Base-by-base conservation (phyloP, 192 early-diverging fungal genomes). In the Dispira parvispora region DNA sequence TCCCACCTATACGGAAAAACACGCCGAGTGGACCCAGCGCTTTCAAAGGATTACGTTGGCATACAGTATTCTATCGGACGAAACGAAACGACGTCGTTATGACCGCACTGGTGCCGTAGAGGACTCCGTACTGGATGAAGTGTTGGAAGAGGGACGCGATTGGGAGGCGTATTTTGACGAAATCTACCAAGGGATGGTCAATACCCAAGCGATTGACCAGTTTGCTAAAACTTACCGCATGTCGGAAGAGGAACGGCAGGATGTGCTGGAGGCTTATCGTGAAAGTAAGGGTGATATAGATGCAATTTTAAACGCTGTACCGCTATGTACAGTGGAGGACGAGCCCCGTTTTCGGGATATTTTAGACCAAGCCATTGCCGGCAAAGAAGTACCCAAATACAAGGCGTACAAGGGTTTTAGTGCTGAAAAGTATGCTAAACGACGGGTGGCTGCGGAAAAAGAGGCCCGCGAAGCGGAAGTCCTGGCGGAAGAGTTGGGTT, bases 101-200 rank as follows among this genome's bases (percentile, higher is more conserved):
- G 90, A 95, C 65, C 65, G 67, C n/a, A 91, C 92, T 0, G 89
- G 89, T 20, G 71, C 73, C 44, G 70, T 81, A 2, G 69, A 73
- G 10, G 78, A 82, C 27, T 57, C 65, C 20, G 62, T 70, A 13
- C 63, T 65, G 27, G 67, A 75, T 27, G 68, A 80, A 21, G 69
- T 73, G 10, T 78, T 69, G 45, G 68, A 43, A 62, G 69, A 70
- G 25, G 81, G 74, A n/a, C 78, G 75, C 61, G 80, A 82, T 62
- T 92, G 89, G 90, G 80, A 84, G 65, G 89, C 80, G 16, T 92
- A 88, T 62, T 95, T 92, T 68, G 68, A 81, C 43, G 79, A 84
- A 47, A 73, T 92, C 47, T 91, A 83, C 84, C 64, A 69, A 2
- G 87, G 84, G 23, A 66, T 84, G 10, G 86, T 92, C 8, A 83